A percentile compares a stretch with the other conserved stretches of the same genome.
phyloP scores from a whole-genome alignment of 148 eudicot genomes.

The Linanthus parryae region DNA sequence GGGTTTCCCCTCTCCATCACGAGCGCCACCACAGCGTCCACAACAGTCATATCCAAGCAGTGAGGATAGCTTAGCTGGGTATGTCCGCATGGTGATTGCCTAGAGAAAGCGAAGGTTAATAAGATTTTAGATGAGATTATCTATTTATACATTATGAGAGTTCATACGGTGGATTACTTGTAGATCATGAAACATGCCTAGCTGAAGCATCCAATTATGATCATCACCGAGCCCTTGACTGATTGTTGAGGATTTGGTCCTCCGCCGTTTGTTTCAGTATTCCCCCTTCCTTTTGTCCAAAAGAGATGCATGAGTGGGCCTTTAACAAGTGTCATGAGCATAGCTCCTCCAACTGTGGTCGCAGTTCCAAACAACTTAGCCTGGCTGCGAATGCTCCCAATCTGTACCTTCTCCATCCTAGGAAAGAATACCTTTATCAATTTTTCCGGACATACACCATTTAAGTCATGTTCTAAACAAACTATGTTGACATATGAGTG shows the following conservation, averaged over 20 bases:
- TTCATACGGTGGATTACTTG: conserved; percentile 27
- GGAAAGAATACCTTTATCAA: background rate
- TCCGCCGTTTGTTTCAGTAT: conserved; percentile 15
- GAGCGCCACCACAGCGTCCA: conserved; percentile 71
- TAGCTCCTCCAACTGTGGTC: conserved; percentile 6
- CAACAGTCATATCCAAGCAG: conserved; percentile 83
- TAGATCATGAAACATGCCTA: conserved; percentile 89
- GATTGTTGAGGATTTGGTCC: conserved; percentile 56
- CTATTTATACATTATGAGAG: background rate
- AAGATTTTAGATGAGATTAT: background rate
- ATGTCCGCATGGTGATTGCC: conserved; percentile 71
- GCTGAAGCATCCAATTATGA: conserved; percentile 77
- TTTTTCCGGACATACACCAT: too few species aligned
- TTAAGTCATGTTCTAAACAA: too few species aligned
- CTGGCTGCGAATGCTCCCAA: conserved; percentile 2
- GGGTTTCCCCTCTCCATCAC: conserved; percentile 74
- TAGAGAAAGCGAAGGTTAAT: conserved; percentile 9
- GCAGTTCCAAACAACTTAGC: conserved; percentile 4
- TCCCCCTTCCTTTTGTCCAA: conserved; percentile 12
- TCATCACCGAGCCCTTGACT: conserved; percentile 76
- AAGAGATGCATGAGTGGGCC: conserved; percentile 6
- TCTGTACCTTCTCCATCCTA: conserved; percentile 9
- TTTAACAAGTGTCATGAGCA: conserved; percentile 11
- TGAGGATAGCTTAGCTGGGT: conserved; percentile 83
- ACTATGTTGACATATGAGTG: too few species aligned